Base-by-base conservation (phyloP, 352 stramenopile species). In the Globisporangium okanoganense region DNA sequence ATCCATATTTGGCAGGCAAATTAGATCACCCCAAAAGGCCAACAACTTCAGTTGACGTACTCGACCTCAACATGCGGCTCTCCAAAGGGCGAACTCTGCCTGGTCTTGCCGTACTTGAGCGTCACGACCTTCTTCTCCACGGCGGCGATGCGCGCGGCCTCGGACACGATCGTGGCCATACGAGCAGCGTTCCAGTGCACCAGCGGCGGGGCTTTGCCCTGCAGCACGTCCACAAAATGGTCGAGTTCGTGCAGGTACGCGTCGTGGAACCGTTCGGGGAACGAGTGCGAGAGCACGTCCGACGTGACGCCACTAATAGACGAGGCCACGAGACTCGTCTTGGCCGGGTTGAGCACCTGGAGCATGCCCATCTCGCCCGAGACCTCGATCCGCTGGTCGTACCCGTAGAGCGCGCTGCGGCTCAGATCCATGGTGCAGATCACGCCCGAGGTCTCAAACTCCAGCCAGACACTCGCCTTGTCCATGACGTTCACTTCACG, bases 311-410 rank as follows among this genome's bases (percentile, higher is more conserved):
- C 92, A 29, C 56, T 38, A 16, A 57, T 69, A 18, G 70, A 82
- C 16, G 78, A 83, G 41, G 72, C 65, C 24, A 94, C 71, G 36
- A 86, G 69, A 0, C 73, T 69, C 31, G 80, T 92, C 62, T 85
- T 83, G 18, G 70, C 64, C 22, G 82, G 70, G 59, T 97, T 97
- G 8, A 79, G 64, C 27, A 89, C 79, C 35, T 92, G 78, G 9
- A 90, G 61, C 80, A 90, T 89, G 31, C 85, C 85, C 38, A 62
- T 44, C 57, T 88, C 80, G 2, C 88, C 89, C 49, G 85, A 83
- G 16, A 98, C 75, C 72, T 98, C 92, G 60, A 94, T 87, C 43
- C 92, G 85, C 66, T 98, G 92, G 75, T 98, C 92, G 67, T 98
- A 98, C 38, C 92, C 92, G 61, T 97, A 97, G 45, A 79, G 75